Base-by-base conservation (phyloP, 2,329 filamentous ascomycete genomes). In the Pestalotiopsis sp. region DNA sequence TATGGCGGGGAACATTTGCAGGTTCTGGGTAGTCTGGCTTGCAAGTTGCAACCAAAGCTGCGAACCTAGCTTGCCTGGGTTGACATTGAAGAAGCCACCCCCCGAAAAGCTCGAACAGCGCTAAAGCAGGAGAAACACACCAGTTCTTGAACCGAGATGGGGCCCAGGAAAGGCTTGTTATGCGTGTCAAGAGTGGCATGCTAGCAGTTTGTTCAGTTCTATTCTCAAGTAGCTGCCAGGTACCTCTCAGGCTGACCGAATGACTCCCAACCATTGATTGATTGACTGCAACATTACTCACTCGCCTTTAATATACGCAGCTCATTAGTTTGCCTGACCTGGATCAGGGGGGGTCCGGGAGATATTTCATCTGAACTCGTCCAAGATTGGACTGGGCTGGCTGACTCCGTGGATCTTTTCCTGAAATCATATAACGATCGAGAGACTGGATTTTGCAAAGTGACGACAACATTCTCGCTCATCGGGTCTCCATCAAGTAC, bases 41-140 rank as follows among this genome's bases (percentile, higher is more conserved):
- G 6, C 7, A 36, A 36, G 31, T 36, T 36, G 6, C 31, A 36
- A 36, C 6, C 31, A 36, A 5, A 31, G 27, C 27, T 31, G 27
- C 27, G 27, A 31, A 36, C 31, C 31, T 36, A 36, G 31, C 31
- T 36, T 36, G 31, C 31, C 45, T 52, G 45, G 41, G 45, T 52
- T 20, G 45, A 20, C 59, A 56, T 17, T 52, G 45, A 52, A 17
- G 20, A 20, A 52, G 20, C 17, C 45, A 52, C 45, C 45, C 60
- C 27, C 31, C 40, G 14, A 58, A 56, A 57, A 57, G 45, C 27
- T 66, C 27, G 62, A 67, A 67, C n/a, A 60, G 62, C 67, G 62
- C 67, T 68, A 68, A 65, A 41, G 67, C 62, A 68, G 67, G 61
- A 66, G 56, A 60, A 60, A 64, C 52, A 58, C 67, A 65, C 52